Evolutionary conservation across 2,329 filamentous ascomycete species (phyloP), one percentile per base, ranked within the genome.

Genomic region (Fusarium fujikuroi): DNA sequence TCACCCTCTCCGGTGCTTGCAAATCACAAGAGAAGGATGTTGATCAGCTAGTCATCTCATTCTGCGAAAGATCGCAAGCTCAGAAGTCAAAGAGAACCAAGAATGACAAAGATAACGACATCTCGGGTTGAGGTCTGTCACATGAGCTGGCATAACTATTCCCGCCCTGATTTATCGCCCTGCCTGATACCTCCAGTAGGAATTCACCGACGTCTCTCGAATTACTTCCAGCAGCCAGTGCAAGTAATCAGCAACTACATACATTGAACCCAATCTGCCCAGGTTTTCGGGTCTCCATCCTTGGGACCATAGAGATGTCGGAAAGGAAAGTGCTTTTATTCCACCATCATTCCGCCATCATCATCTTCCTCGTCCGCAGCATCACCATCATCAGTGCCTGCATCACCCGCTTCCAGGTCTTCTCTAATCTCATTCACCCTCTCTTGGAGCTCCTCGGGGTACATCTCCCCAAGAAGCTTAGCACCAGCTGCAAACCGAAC

Each of bases 251-350:
- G n/a, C 10, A 19, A 19, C 42, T 44, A 25, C 42, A 25, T 25
- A 44, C 42, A 44, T 9, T 0, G 1, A 44, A 9, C 11, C 7
- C 23, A 19, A 25, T 14, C 23, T 5, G 19, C 4, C 7, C 5
- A 19, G 11, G 11, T 4, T 0, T 5, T 18, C 5, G 11, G n/a
- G 5, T 11, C 6, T 23, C 23, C 3, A 11, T 11, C 11, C 23
- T 8, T 25, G 16, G 42, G 4, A 9, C 16, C 16, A 5, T 9
- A 0, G 23, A 25, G 7, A 11, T 12, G 10, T 34, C 14, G 14
- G 32, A 12, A 0, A 25, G 10, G n/a, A 12, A 12, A 8, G 10
- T 3, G 42, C 4, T 25, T n/a, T 44, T 3, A 44, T 1, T 19
- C 42, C 23, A 23, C 7, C 16, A 8, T 15, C 23, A 44, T 44